Base-by-base conservation (phyloP, 768 basidiomycete genomes). In the Pisolithus albus region DNA sequence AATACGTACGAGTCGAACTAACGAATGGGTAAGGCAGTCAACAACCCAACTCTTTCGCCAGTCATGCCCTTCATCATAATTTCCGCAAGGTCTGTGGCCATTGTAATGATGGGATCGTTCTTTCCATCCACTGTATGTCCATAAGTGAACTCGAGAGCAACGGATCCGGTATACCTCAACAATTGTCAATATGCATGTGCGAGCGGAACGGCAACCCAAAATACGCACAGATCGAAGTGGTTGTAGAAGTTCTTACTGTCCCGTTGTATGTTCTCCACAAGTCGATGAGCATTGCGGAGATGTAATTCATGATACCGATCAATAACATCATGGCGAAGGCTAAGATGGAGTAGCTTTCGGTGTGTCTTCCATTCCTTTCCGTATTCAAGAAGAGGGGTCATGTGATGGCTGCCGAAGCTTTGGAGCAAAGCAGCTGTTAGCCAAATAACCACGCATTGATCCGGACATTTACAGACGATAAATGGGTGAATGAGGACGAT, bases 11-110 rank as follows among this genome's bases (percentile, higher is more conserved):
- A 11, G 51, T 2, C 11, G 49, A 23, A 62, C 64, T 4, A 49
- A 66, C 65, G 54, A 34, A 62, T 66, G 21, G 64, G 66, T 50
- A 65, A 64, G 16, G 59, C 38, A 16, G 42, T 44, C 18, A 65
- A 51, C 1, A 67, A 19, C 41, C 61, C 58, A 46, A 58, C 59
- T 36, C 47, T 58, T 44, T 57, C 65, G 11, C 61, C 15, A 28
- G 61, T 52, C 0, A 41, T 24, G 3, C 53, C 58, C 46, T 56
- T 63, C 7, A 45, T 18, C 19, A 66, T 51, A 10, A 49, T 58
- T 19, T 44, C 59, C 47, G 53, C 42, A 19, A 63, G 55, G 28
- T 36, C 48, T 30, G 57, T 54, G 0, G 52, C 59, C 54, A 59
- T 58, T 21, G 54, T 53, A 3, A 66, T 52, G 18, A 60, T 55